A percentile compares a stretch with the other conserved stretches of the same genome.
Conservation (phyloP, 495 filamentous ascomycete genomes). For the Penicillium macrosclerotiorum region DNA sequence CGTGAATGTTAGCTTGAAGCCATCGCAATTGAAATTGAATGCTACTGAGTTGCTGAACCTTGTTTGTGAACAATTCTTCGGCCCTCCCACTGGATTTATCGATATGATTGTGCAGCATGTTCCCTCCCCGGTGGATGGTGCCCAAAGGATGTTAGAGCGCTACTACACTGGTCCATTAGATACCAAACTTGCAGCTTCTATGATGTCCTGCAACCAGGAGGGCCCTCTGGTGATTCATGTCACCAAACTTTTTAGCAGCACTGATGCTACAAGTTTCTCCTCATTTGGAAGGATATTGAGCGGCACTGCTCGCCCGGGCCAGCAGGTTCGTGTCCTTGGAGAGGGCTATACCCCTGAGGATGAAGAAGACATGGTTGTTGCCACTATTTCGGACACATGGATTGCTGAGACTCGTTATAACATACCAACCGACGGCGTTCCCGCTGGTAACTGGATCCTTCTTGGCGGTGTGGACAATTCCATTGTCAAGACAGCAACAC, state of each 20-base stretch:
- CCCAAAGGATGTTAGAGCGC: constrained; percentile 68
- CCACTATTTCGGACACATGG: constrained; percentile 86
- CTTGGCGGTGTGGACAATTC: constrained; percentile 94
- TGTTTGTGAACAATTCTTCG: constrained; percentile 95
- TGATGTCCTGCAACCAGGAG: constrained; percentile 80
- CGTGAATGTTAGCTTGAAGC: constrained; percentile 83
- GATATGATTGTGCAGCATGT: constrained; percentile 93
- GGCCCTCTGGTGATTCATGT: constrained; percentile 88
- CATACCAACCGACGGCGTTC: constrained; percentile 84
- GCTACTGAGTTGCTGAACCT: constrained; percentile 84
- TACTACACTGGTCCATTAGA: constrained; percentile 98
- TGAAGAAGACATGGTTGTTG: constrained; percentile 93
- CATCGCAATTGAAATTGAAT: constrained; percentile 84
- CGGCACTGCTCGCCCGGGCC: constrained; percentile 78
- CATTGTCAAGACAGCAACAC: constrained; percentile 95
- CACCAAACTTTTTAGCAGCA: constrained; percentile 86
- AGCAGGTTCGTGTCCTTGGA: constrained; percentile 86
- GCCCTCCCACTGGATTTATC: constrained; percentile 83
- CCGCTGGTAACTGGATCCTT: constrained; percentile 93
- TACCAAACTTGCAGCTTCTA: constrained; percentile 74
- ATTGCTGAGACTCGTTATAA: constrained; percentile 94
- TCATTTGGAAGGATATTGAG: constrained; percentile 92
- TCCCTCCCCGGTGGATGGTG: constrained; percentile 81
- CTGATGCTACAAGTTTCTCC: constrained; percentile 83
- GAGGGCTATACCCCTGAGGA: constrained; percentile 96